Evolutionary conservation across 352 stramenopile species (phyloP).

Genomic region (Pythium dissimile): DNA sequence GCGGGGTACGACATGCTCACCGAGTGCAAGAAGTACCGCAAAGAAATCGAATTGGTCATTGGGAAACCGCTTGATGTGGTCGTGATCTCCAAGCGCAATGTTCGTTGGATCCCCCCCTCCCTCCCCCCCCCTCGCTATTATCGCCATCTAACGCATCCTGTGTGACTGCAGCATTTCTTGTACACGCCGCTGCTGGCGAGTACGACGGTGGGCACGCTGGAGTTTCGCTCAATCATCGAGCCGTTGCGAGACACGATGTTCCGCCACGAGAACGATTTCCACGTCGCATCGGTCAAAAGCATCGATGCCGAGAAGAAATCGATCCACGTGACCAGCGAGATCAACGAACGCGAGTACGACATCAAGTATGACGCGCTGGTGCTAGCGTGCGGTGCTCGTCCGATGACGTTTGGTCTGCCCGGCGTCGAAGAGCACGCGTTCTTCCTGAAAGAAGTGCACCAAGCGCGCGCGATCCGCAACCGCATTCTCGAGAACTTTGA

Average conservation of each 20-base stretch:
- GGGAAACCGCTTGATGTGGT: constrained; percentile 66
- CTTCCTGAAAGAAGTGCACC: constrained; percentile 97
- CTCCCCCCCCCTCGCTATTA: neutral
- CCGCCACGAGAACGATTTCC: constrained; percentile 69
- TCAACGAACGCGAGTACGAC: constrained; percentile 57
- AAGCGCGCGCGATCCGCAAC: constrained; percentile 87
- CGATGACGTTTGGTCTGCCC: constrained; percentile 93
- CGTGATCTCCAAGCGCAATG: constrained; percentile 79
- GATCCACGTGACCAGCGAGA: constrained; percentile 66
- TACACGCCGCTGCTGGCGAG: constrained; percentile 97
- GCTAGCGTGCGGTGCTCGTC: constrained; percentile 90
- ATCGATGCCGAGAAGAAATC: constrained; percentile 80
- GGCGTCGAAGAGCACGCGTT: constrained; percentile 92
- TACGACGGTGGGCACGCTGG: constrained; percentile 94
- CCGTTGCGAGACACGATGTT: constrained; percentile 88
- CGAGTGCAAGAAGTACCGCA: constrained; percentile 70
- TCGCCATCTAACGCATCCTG: constrained; percentile 1
- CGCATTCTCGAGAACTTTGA: constrained; percentile 93
- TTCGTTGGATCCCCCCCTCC: constrained; percentile 7
- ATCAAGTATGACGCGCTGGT: constrained; percentile 94
- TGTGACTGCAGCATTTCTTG: constrained; percentile 89
- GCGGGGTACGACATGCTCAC: constrained; percentile 75
- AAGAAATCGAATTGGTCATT: constrained; percentile 61
- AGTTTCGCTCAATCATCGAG: constrained; percentile 97
- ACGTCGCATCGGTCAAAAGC: constrained; percentile 60